Conservation (phyloP, 768 basidiomycete species). For the Leccinum disarticulatum region DNA sequence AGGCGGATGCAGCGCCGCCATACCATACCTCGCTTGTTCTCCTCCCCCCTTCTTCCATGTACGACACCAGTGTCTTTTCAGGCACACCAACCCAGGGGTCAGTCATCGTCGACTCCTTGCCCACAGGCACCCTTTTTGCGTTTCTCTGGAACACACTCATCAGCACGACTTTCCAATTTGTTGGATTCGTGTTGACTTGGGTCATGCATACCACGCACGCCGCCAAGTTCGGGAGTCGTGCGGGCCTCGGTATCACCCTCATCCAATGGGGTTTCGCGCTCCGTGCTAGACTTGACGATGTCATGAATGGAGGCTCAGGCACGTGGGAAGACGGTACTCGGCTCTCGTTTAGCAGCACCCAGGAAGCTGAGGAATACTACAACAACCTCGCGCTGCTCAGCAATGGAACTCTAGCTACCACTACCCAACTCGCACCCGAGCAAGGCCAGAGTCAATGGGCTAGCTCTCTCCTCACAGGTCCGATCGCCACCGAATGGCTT, state of each 20-base stretch:
- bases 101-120: conserved; percentile 87
- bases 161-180: conserved; percentile 95
- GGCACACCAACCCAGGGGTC: conserved; percentile 49
- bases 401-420: conserved; percentile 25
- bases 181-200: conserved; percentile 91
- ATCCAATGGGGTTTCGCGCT: conserved; percentile 93
- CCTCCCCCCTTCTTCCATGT: conserved; percentile 50
- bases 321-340: conserved; percentile 29
- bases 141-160: conserved; percentile 94
- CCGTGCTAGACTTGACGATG: conserved; percentile 51
- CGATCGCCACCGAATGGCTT: conserved; percentile 88
- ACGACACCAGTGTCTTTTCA: conserved; percentile 46
- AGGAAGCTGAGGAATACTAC: conserved; percentile 48
- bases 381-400: conserved; percentile 26
- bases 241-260: conserved; percentile 92
- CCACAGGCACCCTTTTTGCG: conserved; percentile 77
- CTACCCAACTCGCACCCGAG: conserved; percentile 6
- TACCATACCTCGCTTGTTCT: conserved; percentile 99
- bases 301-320: conserved; percentile 32
- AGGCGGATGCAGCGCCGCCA: conserved; percentile 93
- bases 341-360: conserved; percentile 45
- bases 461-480: conserved; percentile 47
- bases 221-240: conserved; percentile 88
- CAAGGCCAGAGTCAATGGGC: conserved; percentile 29
- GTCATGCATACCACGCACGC: conserved; percentile 93